Evolutionary conservation across 176 grass and related monocot species (phyloP), one percentile per base, ranked within the genome.

Genomic region (Triticum dicoccoides): DNA sequence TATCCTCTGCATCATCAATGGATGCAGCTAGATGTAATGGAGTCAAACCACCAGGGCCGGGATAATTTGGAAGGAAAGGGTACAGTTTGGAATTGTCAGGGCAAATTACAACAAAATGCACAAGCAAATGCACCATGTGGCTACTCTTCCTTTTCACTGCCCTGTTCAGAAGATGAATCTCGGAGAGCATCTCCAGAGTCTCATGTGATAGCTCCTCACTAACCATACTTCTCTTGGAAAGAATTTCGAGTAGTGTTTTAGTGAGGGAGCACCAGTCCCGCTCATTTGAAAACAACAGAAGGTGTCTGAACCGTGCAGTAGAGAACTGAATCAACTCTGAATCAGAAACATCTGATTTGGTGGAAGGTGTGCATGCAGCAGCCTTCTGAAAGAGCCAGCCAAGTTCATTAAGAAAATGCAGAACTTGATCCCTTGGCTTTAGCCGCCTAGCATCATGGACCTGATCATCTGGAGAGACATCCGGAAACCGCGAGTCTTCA

Each of bases 331-430:
- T 81, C 21, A 93, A 73, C 34, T 87, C 77, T 18, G 79, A 84
- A 80, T 59, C 81, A 79, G 69, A 82, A 76, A 77, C 17, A 47
- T 91, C 85, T 1, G 87, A 67, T 72, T 73, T 71, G 5, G 51
- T 32, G 24, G 76, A 81, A 68, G 69, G 29, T 30, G 79, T 63
- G 61, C 84, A 73, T 2, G 83, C 63, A 69, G 91, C 75, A 39
- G 67, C 87, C 82, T 90, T 94, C 81, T 99, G 97, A 86, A 99
- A 99, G 42, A 99, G 90, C 97, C 97, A 99, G 37, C 97, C 94
- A 70, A 99, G 92, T 90, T 99, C 97, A 49, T 99, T 99, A 33
- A 97, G 94, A 11, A 99, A 99, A 81, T 97, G 94, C 54, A 97
- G 66, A 86, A 86, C 73, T 82, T 97, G 90, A 35, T 86, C 78